Conservation (phyloP, 176 grass and related monocot species). For the Carex myosuroides region DNA sequence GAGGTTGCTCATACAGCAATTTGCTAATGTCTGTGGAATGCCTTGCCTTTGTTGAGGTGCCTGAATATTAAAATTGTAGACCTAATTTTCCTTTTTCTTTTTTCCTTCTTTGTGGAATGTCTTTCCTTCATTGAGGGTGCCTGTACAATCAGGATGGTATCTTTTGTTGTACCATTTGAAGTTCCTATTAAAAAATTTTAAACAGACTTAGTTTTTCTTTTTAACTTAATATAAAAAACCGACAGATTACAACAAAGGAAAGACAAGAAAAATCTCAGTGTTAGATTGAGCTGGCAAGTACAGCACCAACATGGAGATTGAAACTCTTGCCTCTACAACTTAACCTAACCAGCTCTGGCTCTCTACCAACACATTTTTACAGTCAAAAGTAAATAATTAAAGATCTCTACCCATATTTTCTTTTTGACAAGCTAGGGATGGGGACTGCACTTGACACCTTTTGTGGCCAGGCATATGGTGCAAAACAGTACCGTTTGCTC, state of each 20-base stretch:
- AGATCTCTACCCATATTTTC: background rate
- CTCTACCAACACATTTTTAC: background rate
- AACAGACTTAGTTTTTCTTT: background rate
- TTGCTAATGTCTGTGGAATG: too few relatives aligned
- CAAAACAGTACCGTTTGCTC: conserved; percentile 55
- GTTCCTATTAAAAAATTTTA: background rate
- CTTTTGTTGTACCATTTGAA: background rate
- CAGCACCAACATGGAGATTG: background rate
- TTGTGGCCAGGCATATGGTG: conserved; percentile 72
- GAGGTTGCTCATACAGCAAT: too few relatives aligned
- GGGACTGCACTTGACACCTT: conserved; percentile 65
- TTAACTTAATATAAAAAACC: background rate
- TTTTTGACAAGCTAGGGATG: conserved; percentile 63
- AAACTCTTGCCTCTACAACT: background rate
- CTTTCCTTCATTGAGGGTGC: background rate
- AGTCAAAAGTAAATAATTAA: background rate
- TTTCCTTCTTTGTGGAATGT: background rate
- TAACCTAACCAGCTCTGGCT: background rate
- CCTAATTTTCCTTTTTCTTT: background rate
- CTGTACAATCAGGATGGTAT: background rate
- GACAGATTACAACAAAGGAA: background rate
- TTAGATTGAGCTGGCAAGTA: background rate
- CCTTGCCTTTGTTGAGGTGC: too few relatives aligned
- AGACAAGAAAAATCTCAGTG: background rate
- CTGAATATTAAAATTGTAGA: too few relatives aligned